These are phyloP conservation scores for Saraca asoca DNA, from an alignment of 331 rosid species.

Conservation along the genomic window DNA sequence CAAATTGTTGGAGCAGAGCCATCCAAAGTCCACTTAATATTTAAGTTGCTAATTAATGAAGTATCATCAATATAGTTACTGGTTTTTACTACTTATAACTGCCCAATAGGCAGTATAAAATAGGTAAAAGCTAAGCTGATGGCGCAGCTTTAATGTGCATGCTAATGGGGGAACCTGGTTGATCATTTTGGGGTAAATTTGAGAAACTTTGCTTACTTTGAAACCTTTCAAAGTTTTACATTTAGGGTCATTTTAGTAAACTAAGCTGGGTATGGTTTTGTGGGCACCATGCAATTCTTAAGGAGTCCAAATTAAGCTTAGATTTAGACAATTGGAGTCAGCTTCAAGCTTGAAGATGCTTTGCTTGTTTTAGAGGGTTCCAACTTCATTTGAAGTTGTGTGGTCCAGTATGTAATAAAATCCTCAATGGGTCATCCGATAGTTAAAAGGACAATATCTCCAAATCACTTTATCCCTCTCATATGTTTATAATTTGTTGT, in stretches of 20 bases:
- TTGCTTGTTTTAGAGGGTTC: conserved; percentile 60
- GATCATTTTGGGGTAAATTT: conserved; percentile 41
- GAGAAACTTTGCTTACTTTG: conserved; percentile 37
- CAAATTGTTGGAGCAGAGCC: no score
- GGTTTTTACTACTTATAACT: no score
- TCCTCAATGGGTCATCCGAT: conserved; percentile 39
- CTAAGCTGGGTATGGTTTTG: conserved; percentile 34
- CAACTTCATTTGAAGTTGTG: conserved; percentile 54
- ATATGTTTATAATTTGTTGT: no score
- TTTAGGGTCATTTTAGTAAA: conserved; percentile 35
- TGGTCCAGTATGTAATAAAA: conserved; percentile 51
- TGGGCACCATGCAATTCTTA: conserved; percentile 33
- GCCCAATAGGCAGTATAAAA: no score
- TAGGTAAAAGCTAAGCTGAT: conserved; percentile 24
- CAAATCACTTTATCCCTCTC: no score
- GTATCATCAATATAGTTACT: no score
- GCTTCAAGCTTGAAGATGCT: conserved; percentile 44
- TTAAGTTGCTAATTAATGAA: no score
- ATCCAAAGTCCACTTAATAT: no score
- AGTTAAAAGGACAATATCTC: conserved; percentile 27
- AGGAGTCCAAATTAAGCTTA: conserved; percentile 36
- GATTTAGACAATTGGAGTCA: conserved; percentile 3
- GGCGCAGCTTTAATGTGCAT: conserved; percentile 45
- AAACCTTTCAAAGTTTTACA: conserved; percentile 29
- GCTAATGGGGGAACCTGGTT: conserved; percentile 52